Evolutionary conservation across 495 filamentous ascomycete species (phyloP).

Genomic region (Peziza echinospora): DNA sequence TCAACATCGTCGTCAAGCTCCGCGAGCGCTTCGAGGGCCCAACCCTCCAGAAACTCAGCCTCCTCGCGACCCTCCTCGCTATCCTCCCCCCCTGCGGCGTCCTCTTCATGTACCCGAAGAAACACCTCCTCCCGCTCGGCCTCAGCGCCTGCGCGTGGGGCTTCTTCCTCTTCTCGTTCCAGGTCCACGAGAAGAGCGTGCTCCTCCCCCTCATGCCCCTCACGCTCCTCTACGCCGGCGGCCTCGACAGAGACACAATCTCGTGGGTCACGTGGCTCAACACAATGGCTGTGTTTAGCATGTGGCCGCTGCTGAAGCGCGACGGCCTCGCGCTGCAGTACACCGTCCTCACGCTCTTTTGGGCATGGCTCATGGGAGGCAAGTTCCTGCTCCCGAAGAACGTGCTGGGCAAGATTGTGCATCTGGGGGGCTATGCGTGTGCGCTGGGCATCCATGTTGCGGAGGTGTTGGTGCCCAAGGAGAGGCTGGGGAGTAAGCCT

Average conservation of each 20-base stretch:
- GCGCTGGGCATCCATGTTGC: slow-evolving; percentile 64
- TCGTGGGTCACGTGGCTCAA: slow-evolving; percentile 91
- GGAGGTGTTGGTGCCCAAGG: slow-evolving; percentile 34
- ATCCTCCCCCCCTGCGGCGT: slow-evolving; percentile 60
- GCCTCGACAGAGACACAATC: slow-evolving; percentile 49
- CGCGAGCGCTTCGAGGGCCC: slow-evolving; percentile 39
- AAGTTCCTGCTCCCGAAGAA: slow-evolving; percentile 41
- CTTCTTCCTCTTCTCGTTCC: slow-evolving; percentile 92
- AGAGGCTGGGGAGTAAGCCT: slow-evolving; percentile 51
- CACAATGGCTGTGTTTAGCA: slow-evolving; percentile 73
- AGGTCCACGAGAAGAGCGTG: slow-evolving; percentile 94
- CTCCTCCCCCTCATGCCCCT: slow-evolving; percentile 78
- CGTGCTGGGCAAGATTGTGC: slow-evolving; percentile 44
- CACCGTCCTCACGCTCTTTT: slow-evolving; percentile 56
- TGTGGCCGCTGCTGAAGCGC: slow-evolving; percentile 72
- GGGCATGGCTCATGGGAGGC: slow-evolving; percentile 52
- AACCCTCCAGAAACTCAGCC: slow-evolving; percentile 49
- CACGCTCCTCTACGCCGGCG: slow-evolving; percentile 64
- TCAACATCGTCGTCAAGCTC: slow-evolving; percentile 75
- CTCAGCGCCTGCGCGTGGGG: slow-evolving; percentile 75
- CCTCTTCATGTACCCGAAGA: slow-evolving; percentile 56
- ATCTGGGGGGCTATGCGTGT: slow-evolving; percentile 47
- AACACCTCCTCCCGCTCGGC: slow-evolving; percentile 53
- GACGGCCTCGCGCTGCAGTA: slow-evolving; percentile 75
- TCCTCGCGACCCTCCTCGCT: slow-evolving; percentile 48